Evolutionary conservation across 148 eudicot species (phyloP).

Genomic region (Rhododendron henanense): DNA sequence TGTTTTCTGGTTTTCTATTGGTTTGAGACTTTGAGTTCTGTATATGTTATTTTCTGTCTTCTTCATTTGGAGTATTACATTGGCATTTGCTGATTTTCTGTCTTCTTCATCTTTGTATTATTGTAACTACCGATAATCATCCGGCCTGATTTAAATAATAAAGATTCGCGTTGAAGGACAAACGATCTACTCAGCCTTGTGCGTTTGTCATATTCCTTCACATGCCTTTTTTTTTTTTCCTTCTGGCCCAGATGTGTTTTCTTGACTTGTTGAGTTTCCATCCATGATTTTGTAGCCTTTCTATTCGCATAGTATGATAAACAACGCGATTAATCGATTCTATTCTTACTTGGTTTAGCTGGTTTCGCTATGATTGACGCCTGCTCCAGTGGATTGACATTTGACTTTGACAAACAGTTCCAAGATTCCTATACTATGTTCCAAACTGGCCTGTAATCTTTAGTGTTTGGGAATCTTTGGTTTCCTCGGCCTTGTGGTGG

Average conservation of each 20-base stretch:
- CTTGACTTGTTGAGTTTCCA: conserved; percentile 8
- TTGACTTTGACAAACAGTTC: conserved; percentile 41
- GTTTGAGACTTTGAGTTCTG: conserved; percentile 1
- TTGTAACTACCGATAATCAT: background rate
- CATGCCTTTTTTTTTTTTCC: conserved; percentile 16
- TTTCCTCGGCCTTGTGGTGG: conserved; percentile 17
- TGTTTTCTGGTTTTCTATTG: background rate
- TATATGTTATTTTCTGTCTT: conserved; percentile 3
- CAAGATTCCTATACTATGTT: conserved; percentile 13
- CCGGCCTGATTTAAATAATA: background rate
- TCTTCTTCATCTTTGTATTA: conserved; percentile 4
- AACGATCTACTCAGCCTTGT: conserved; percentile 17
- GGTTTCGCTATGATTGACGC: conserved; percentile 29
- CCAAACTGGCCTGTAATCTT: conserved; percentile 10
- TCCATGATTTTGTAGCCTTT: background rate
- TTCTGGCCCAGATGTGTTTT: background rate
- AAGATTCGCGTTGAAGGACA: conserved; percentile 23
- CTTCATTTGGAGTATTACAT: conserved; percentile 13
- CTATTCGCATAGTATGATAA: conserved; percentile 13
- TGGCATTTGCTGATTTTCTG: conserved; percentile 6
- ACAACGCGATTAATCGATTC: conserved; percentile 18
- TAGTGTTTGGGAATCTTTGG: conserved; percentile 18
- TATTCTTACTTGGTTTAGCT: conserved; percentile 37
- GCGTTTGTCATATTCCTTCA: conserved; percentile 23
- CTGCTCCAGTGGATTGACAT: conserved; percentile 30